A percentile compares a stretch with the other conserved stretches of the same genome.
Conservation (phyloP, 2,329 filamentous ascomycete genomes). For the Ophiosphaerella korrae region DNA sequence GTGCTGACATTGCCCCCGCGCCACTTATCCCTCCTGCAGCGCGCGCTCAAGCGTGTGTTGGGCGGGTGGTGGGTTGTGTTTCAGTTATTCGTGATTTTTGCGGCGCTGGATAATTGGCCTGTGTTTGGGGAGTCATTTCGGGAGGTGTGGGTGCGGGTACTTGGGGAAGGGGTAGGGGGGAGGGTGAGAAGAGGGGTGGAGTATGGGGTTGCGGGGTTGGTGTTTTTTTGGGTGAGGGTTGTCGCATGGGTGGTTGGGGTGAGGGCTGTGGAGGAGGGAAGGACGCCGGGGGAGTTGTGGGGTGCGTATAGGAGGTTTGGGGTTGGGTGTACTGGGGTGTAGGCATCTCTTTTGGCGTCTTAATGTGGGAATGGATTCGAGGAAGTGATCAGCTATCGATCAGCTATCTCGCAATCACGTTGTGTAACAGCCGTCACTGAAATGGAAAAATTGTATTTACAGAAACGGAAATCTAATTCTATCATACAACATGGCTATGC, state of each 20-base stretch:
- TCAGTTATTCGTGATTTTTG: conserved; percentile 34
- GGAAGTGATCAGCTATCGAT: too few relatives aligned
- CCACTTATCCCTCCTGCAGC: background rate
- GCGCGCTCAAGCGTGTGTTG: conserved; percentile 4
- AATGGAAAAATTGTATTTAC: background rate
- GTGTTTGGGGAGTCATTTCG: conserved; percentile 17
- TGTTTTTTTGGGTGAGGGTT: conserved; percentile 3
- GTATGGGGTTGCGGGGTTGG: conserved; percentile 3
- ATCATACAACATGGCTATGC: too few relatives aligned
- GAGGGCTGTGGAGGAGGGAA: conserved; percentile 6
- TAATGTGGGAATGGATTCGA: too few relatives aligned
- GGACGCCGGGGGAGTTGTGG: conserved; percentile 17
- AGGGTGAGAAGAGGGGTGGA: background rate
- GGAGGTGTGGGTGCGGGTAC: background rate
- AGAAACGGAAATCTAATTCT: too few relatives aligned
- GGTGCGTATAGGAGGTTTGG: conserved; percentile 1
- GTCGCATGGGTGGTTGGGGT: conserved; percentile 2
- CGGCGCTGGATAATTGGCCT: conserved; percentile 40
- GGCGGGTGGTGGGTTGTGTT: conserved; percentile 22
- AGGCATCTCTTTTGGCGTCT: too few relatives aligned
- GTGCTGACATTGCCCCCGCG: conserved; percentile 18
- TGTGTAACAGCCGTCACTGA: too few relatives aligned
- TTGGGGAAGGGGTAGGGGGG: too few relatives aligned
- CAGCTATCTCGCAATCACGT: too few relatives aligned
- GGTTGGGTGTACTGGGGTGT: too few relatives aligned